These are phyloP conservation scores for Boletus pseudo-olivaceus DNA, from an alignment of 768 basidiomycete species.

Conservation along the genomic window DNA sequence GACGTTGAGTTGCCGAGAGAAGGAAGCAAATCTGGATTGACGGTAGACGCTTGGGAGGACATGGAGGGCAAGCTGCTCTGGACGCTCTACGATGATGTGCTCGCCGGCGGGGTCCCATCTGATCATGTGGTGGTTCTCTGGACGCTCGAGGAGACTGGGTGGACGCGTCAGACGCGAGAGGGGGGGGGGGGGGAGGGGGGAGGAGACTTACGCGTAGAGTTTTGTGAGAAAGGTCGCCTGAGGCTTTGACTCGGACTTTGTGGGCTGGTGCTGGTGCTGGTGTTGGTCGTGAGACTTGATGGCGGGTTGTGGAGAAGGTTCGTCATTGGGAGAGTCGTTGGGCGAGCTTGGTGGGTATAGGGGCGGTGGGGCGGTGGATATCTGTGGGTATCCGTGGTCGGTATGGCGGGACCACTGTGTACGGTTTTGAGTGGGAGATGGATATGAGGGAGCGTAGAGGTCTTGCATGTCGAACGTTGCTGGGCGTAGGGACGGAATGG, in stretches of 20 bases:
- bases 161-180: constrained; percentile 19
- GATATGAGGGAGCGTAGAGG: constrained; percentile 44
- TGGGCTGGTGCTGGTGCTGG: constrained; percentile 49
- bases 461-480: constrained; percentile 45
- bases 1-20: constrained; percentile 96
- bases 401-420: constrained; percentile 30
- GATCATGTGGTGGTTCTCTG: constrained; percentile 96
- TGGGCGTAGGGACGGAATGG: constrained; percentile 39
- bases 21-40: constrained; percentile 95
- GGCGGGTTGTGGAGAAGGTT: constrained; percentile 40
- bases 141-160: constrained; percentile 79
- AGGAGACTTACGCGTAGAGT: constrained; percentile 80
- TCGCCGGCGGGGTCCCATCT: constrained; percentile 93
- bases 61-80: constrained; percentile 90
- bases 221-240: constrained; percentile 97
- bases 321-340: constrained; percentile 45
- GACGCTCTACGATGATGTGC: constrained; percentile 92
- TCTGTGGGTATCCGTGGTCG: constrained; percentile 35
- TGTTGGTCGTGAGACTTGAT: constrained; percentile 41
- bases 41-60: constrained; percentile 93
- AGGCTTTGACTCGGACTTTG: constrained; percentile 74
- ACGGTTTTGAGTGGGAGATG: constrained; percentile 39
- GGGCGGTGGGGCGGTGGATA: constrained; percentile 30
- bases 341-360: constrained; percentile 34
- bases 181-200: neutral